These are phyloP conservation scores for Delitschia confertaspora DNA, from an alignment of 495 filamentous ascomycete species.

Conservation along the genomic window DNA sequence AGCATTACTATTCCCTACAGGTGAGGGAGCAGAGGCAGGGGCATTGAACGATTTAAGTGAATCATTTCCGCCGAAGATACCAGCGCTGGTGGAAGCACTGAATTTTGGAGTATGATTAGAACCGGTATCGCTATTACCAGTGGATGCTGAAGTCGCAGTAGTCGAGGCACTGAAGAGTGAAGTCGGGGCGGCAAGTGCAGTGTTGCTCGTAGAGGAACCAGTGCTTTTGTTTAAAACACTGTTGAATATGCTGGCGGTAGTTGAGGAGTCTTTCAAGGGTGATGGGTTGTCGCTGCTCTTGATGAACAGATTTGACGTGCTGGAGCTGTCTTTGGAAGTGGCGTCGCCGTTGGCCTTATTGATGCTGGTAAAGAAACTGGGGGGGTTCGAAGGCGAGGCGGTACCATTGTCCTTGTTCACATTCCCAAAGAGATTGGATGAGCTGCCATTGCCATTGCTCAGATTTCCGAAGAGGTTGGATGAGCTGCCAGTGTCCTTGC, in stretches of 20 bases:
- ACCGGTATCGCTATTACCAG: not conserved
- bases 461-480: constrained; percentile 1
- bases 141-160: not conserved
- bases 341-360: too few species aligned
- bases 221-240: too few species aligned
- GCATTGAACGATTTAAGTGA: too few species aligned
- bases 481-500: constrained; percentile 1
- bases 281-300: not conserved
- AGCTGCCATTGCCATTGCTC: not conserved
- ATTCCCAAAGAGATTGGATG: constrained; percentile 7
- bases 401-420: constrained; percentile 2
- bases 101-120: constrained; percentile 1
- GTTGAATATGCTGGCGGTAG: not conserved
- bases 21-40: too few species aligned
- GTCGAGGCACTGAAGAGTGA: not conserved
- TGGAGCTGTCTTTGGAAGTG: too few species aligned
- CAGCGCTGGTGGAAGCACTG: not conserved
- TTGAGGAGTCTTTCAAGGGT: not conserved
- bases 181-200: not conserved
- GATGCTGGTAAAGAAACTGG: too few species aligned
- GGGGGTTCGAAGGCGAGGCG: too few species aligned
- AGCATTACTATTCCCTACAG: too few species aligned
- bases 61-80: too few species aligned
- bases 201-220: not conserved
- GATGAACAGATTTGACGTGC: too few species aligned